Evolutionary conservation across 2,329 filamentous ascomycete species (phyloP), one percentile per base, ranked within the genome.

Genomic region (Chaetothyriales sp.): DNA sequence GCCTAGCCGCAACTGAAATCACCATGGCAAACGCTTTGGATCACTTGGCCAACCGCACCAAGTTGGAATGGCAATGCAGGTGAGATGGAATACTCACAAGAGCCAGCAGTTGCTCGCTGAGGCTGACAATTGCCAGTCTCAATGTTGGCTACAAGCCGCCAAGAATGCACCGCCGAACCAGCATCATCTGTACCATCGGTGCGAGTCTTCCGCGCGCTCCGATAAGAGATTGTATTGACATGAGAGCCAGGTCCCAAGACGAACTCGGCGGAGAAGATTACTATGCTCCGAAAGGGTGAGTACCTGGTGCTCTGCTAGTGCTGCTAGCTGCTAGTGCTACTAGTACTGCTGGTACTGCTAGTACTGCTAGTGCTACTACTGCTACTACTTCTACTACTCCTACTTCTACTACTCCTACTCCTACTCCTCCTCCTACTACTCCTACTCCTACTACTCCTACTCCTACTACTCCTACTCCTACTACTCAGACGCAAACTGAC

Each of bases 131-230:
- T 13, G 78, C 80, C 67, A 76, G 80, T 70, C 86, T 98, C 67
- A 84, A 95, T 76, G 95, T 90, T 60, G 86, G 92, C 67, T 89
- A 85, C 75, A 77, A 80, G 63, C 89, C 90, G 52, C 79, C 83
- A 64, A 86, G 84, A 73, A 89, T 94, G 77, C 94, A 92, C 74
- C 88, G 92, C 66, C 85, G 92, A 63, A 95, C 90, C 58, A 95
- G 89, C 67, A 98, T 98, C 76, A 95, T 98, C 73, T 89, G 90
- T 77, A 97, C 92, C 64, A 97, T 98, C 69, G 92, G 78, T 81
- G 70, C 64, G 74, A 22, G 4, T 18, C 28, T 18, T 25, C 20
- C 2, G 46, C 2, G 46, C 10, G 33, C 18, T 22, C 37, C 3
- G 18, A 33, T 13, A 15, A 49, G 19, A 10, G 8, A 43, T 15